A percentile compares a stretch with the other conserved stretches of the same genome.
Conservation (phyloP, 192 early-diverging fungal species). For the Umbelopsis ramanniana region DNA sequence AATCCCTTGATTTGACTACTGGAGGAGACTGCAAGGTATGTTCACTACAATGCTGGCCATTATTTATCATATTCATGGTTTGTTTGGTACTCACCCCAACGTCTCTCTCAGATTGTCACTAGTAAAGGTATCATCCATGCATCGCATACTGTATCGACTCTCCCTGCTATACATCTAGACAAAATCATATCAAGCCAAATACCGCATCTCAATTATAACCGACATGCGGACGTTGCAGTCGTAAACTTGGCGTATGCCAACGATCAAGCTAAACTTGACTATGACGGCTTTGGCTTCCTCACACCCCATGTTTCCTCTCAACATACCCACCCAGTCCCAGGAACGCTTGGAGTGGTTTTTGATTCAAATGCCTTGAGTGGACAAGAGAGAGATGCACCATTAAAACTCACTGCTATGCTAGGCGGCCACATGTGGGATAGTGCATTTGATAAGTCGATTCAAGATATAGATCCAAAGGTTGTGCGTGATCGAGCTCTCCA, state of each 20-base stretch:
- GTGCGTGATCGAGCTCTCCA: constrained; percentile 56
- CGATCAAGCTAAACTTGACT: constrained; percentile 40
- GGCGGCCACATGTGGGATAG: constrained; percentile 79
- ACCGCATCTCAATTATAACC: constrained; percentile 63
- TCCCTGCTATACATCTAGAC: constrained; percentile 62
- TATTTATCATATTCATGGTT: too few species aligned
- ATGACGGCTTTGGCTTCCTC: constrained; percentile 91
- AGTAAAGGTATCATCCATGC: constrained; percentile 40
- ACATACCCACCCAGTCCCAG: constrained; percentile 27
- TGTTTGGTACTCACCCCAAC: background rate
- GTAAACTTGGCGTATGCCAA: constrained; percentile 77
- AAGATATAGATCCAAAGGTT: constrained; percentile 28
- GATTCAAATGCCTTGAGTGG: constrained; percentile 80
- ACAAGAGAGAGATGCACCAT: constrained; percentile 55
- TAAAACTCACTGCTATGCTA: constrained; percentile 87
- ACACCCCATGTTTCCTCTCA: constrained; percentile 64
- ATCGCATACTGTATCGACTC: constrained; percentile 69
- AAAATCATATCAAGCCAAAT: constrained; percentile 45
- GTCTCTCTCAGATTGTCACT: constrained; percentile 40
- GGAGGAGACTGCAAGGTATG: constrained; percentile 47
- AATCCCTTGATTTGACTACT: constrained; percentile 42
- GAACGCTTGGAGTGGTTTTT: constrained; percentile 82
- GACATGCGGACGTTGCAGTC: constrained; percentile 79
- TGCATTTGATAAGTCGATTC: constrained; percentile 46
- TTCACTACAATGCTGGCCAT: background rate